Evolutionary conservation across 306 rosid species (phyloP).

Genomic region (Prunus dulcis): DNA sequence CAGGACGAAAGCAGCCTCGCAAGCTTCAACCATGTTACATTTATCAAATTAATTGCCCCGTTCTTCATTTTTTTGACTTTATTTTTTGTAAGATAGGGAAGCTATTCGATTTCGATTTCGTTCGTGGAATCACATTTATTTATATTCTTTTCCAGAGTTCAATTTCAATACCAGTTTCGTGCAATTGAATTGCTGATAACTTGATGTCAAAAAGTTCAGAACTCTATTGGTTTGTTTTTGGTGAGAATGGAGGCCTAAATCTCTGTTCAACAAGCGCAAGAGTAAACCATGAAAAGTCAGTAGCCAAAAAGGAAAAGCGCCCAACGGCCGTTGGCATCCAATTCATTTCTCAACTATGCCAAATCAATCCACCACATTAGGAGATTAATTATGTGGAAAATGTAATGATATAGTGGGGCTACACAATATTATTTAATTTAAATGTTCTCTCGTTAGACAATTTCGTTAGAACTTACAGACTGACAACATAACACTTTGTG

Average conservation of each 20-base stretch:
- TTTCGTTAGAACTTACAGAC: no score
- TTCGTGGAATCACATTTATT: not conserved
- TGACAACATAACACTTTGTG: no score
- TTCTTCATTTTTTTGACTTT: not conserved
- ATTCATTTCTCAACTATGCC: no score
- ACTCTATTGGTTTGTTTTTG: no score
- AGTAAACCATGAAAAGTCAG: not conserved
- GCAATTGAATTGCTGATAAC: not conserved
- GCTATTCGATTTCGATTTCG: conserved; percentile 7
- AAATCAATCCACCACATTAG: no score
- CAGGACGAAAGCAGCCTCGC: conserved; percentile 22
- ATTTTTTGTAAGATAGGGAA: conserved; percentile 4
- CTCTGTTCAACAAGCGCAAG: no score
- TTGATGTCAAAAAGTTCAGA: not conserved
- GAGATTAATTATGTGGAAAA: no score
- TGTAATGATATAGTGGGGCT: no score
- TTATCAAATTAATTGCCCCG: conserved; percentile 1
- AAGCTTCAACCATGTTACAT: conserved; percentile 5
- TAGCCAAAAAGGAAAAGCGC: not conserved
- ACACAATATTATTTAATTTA: no score
- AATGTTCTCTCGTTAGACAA: no score
- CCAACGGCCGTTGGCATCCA: no score
- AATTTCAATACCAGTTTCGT: not conserved
- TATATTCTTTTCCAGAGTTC: not conserved
- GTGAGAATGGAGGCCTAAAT: no score